A percentile compares a stretch with the other conserved stretches of the same genome.
Evolutionary conservation across 176 grass and related monocot genomes (phyloP).

Genomic region (Musa acuminata): DNA sequence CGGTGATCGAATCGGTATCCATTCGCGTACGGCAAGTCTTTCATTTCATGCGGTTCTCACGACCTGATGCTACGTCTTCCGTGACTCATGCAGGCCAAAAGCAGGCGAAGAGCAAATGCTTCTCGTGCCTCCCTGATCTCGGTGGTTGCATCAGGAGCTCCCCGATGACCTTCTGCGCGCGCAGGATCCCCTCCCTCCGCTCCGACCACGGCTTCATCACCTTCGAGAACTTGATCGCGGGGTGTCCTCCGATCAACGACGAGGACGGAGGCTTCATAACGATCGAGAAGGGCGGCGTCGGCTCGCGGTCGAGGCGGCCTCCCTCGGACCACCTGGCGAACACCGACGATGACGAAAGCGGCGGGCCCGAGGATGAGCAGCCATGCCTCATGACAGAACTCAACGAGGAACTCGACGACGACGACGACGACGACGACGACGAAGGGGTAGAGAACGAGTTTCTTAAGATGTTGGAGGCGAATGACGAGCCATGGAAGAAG

Average conservation of each 20-base stretch:
- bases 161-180: slow-evolving; percentile 19
- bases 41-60: too few relatives aligned
- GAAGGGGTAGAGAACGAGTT: slow-evolving; percentile 87
- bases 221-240: slow-evolving; percentile 64
- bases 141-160: slow-evolving; percentile 54
- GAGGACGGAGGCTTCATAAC: slow-evolving; percentile 88
- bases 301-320: slow-evolving; percentile 18
- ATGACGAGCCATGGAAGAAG: slow-evolving; percentile 37
- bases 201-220: slow-evolving; percentile 68
- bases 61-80: too few relatives aligned
- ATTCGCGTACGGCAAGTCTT: not conserved
- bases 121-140: slow-evolving; percentile 66
- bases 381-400: slow-evolving; percentile 56
- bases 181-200: slow-evolving; percentile 34
- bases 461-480: slow-evolving; percentile 68
- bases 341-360: slow-evolving; percentile 25
- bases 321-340: slow-evolving; percentile 28
- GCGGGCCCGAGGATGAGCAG: slow-evolving; percentile 57
- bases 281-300: slow-evolving; percentile 61
- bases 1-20: slow-evolving; percentile 26
- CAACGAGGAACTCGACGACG: slow-evolving; percentile 28
- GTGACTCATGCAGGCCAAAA: slow-evolving; percentile 15
- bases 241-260: slow-evolving; percentile 31
- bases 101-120: slow-evolving; percentile 51
- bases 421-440: slow-evolving; percentile 28